Percentiles rank a stretch among this genome's conserved stretches.
Conservation (phyloP, 2,329 filamentous ascomycete species). For the Cryphonectria parasitica region DNA sequence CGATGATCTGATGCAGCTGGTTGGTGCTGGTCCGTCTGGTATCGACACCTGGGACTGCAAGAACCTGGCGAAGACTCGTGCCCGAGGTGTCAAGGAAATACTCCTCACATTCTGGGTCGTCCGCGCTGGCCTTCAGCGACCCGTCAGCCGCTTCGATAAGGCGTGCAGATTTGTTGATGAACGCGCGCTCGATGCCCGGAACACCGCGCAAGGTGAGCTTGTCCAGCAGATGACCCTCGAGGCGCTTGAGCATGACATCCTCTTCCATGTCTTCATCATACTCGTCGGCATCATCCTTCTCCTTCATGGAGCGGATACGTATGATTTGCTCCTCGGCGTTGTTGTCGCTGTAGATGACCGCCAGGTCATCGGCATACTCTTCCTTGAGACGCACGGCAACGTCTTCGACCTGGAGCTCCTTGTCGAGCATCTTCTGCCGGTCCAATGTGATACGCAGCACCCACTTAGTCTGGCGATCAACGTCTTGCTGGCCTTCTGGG, state of each 20-base stretch:
- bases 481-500: constrained; percentile 71
- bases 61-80: constrained; percentile 80
- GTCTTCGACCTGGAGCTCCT: constrained; percentile 87
- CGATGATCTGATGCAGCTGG: constrained; percentile 91
- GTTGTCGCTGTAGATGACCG: constrained; percentile 96
- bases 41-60: constrained; percentile 88
- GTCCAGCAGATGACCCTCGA: constrained; percentile 90
- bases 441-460: constrained; percentile 90
- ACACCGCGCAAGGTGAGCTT: constrained; percentile 91
- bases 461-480: constrained; percentile 88
- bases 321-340: constrained; percentile 96
- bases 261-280: constrained; percentile 69
- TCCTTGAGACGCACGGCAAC: constrained; percentile 89
- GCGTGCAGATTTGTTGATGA: constrained; percentile 81
- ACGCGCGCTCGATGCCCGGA: constrained; percentile 83
- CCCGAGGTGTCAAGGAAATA: constrained; percentile 97
- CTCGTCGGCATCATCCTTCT: constrained; percentile 72
- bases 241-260: constrained; percentile 88
- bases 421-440: constrained; percentile 93
- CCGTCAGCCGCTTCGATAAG: constrained; percentile 72
- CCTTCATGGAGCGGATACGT: constrained; percentile 79
- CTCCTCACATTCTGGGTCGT: constrained; percentile 77
- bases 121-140: constrained; percentile 73
- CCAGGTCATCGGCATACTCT: constrained; percentile 81
- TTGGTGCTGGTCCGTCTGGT: constrained; percentile 87